A percentile compares a stretch with the other conserved stretches of the same genome.
Evolutionary conservation across 2,329 filamentous ascomycete species (phyloP).

Genomic region (Cercospora zeina): DNA sequence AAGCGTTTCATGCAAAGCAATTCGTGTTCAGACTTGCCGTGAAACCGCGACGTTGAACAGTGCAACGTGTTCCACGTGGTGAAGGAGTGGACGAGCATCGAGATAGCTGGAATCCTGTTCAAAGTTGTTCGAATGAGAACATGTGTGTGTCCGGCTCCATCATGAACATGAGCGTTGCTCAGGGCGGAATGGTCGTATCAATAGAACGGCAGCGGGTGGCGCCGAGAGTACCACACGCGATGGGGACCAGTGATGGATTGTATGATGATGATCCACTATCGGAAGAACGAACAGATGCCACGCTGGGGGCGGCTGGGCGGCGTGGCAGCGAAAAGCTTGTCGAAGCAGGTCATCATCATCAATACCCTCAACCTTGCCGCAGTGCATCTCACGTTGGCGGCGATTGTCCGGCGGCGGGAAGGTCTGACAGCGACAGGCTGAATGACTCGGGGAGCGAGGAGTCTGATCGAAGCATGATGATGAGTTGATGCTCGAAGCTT

Average conservation of each 20-base stretch:
- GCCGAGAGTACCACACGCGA: neutral
- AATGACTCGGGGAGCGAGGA: neutral
- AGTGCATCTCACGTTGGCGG: neutral
- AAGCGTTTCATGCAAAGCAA: neutral
- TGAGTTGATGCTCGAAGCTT: neutral
- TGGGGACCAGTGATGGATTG: neutral
- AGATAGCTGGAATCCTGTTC: neutral
- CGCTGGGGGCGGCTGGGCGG: neutral
- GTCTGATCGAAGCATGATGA: neutral
- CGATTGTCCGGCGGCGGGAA: neutral
- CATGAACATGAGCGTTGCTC: neutral
- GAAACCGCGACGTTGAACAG: neutral
- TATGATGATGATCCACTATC: neutral
- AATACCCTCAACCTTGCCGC: neutral
- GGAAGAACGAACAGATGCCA: neutral
- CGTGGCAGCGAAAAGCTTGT: neutral
- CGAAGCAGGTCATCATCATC: neutral
- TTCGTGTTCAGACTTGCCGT: neutral
- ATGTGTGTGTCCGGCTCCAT: neutral
- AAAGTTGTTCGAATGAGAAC: neutral
- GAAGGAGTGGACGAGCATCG: neutral
- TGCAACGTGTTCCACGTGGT: neutral
- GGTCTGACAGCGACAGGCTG: conserved; percentile 1
- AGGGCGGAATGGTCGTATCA: too few relatives aligned
- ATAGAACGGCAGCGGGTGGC: too few relatives aligned